Percentiles rank a stretch among this genome's conserved stretches.
Evolutionary conservation across 495 filamentous ascomycete genomes (phyloP).

Genomic region (Neurospora intermedia): DNA sequence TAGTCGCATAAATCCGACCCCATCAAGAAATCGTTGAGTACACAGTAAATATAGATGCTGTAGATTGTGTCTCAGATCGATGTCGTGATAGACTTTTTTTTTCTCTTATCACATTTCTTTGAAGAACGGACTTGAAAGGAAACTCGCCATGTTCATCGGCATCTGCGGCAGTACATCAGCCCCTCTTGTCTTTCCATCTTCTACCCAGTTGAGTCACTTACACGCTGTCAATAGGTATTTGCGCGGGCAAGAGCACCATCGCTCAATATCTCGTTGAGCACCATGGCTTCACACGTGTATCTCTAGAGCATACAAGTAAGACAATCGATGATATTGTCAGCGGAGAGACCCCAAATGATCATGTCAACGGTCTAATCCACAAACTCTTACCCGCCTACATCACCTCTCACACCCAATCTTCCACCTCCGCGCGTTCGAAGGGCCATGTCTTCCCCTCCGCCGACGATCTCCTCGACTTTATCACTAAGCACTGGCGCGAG

Average conservation of each 20-base stretch:
- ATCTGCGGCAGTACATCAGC: conserved; percentile 68
- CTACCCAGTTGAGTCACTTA: conserved; percentile 12
- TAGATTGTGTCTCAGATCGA: background rate
- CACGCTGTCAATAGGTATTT: conserved; percentile 51
- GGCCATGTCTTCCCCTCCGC: conserved; percentile 43
- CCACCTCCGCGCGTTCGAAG: conserved; percentile 6
- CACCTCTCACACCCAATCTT: conserved; percentile 1
- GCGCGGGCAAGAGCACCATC: conserved; percentile 79
- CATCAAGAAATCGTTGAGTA: background rate
- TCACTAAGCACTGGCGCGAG: conserved; percentile 73
- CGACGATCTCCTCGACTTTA: conserved; percentile 64
- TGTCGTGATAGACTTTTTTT: background rate
- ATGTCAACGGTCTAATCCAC: background rate
- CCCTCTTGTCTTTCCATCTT: conserved; percentile 1
- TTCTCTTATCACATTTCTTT: background rate
- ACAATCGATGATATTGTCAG: conserved; percentile 2
- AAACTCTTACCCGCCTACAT: background rate
- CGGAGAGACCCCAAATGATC: background rate
- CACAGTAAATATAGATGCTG: background rate
- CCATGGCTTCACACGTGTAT: conserved; percentile 60
- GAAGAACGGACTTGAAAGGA: background rate
- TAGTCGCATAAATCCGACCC: background rate
- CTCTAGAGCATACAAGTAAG: conserved; percentile 19
- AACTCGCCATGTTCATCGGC: conserved; percentile 70
- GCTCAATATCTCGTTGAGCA: conserved; percentile 70